These are phyloP conservation scores for Manihot esculenta DNA, from an alignment of 441 rosid species.

Conservation along the genomic window DNA sequence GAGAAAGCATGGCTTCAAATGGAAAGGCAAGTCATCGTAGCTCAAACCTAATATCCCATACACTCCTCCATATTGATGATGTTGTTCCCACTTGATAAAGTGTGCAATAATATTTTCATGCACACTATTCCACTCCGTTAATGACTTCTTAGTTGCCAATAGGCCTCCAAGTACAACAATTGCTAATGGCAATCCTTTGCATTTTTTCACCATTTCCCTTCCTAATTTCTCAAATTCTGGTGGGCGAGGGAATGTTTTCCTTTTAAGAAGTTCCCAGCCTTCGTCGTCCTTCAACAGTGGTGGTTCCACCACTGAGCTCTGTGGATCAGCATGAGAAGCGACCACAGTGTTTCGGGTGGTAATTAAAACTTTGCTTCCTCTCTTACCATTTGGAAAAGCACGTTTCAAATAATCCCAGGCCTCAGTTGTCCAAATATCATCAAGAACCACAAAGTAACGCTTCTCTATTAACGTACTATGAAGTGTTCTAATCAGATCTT, in stretches of 20 bases:
- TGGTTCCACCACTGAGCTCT: slow-evolving; percentile 23
- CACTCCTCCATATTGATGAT: background rate
- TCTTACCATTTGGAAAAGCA: slow-evolving; percentile 25
- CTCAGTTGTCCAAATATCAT: slow-evolving; percentile 34
- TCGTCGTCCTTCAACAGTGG: slow-evolving; percentile 20
- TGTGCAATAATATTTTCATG: background rate
- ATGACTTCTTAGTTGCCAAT: background rate
- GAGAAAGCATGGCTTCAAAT: slow-evolving; percentile 34
- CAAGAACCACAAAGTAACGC: slow-evolving; percentile 38
- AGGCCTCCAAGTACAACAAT: slow-evolving; percentile 10
- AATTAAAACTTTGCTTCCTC: slow-evolving; percentile 32
- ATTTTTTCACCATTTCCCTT: slow-evolving; percentile 2
- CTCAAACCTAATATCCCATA: slow-evolving; percentile 16
- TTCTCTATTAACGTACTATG: slow-evolving; percentile 16
- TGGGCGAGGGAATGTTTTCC: slow-evolving; percentile 20
- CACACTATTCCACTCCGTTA: background rate
- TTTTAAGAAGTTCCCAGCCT: slow-evolving; percentile 31
- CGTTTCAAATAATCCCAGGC: slow-evolving; percentile 27
- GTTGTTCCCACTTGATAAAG: slow-evolving; percentile 1
- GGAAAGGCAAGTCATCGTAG: slow-evolving; percentile 23
- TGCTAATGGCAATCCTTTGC: slow-evolving; percentile 20
- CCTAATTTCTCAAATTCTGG: slow-evolving; percentile 10
- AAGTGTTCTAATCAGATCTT: slow-evolving; percentile 8
- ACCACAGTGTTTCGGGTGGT: slow-evolving; percentile 30
- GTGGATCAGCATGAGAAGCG: slow-evolving; percentile 28